Evolutionary conservation across 169 alveolate species (phyloP).

Genomic region (Plasmodium gallinaceum): DNA sequence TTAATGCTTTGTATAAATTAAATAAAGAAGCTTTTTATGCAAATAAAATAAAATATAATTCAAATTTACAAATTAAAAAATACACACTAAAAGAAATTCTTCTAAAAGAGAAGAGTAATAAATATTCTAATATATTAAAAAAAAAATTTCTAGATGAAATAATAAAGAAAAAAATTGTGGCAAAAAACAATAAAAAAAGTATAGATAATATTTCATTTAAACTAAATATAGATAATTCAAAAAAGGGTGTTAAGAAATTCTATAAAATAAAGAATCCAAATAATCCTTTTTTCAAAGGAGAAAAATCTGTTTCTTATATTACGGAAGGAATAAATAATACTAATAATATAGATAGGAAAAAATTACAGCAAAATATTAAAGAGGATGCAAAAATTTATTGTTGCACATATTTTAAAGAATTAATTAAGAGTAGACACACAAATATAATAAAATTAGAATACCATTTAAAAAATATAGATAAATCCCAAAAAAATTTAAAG

Average conservation of each 20-base stretch:
- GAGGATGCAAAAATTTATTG: slow-evolving; percentile 3
- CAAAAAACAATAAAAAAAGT: slow-evolving; percentile 8
- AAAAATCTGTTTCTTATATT: background rate
- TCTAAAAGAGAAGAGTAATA: background rate
- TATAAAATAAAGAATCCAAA: background rate
- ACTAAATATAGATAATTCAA: background rate
- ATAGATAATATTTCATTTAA: slow-evolving; percentile 6
- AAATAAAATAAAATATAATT: slow-evolving; percentile 9
- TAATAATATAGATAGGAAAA: background rate
- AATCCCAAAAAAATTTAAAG: background rate
- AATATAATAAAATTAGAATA: background rate
- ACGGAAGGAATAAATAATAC: slow-evolving; percentile 1
- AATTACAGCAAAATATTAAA: slow-evolving; percentile 14
- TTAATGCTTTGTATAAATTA: background rate
- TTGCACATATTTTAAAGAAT: slow-evolving; percentile 15
- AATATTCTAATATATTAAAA: slow-evolving; percentile 5
- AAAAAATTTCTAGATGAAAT: slow-evolving; percentile 5
- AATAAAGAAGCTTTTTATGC: slow-evolving; percentile 7
- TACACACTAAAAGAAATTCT: background rate
- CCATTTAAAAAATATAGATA: slow-evolving; percentile 1
- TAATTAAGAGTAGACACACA: background rate
- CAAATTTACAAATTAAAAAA: slow-evolving; percentile 16
- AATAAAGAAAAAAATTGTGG: slow-evolving; percentile 14
- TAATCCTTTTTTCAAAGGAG: slow-evolving; percentile 11
- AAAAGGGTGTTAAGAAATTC: background rate